A percentile compares a stretch with the other conserved stretches of the same genome.
phyloP scores from a whole-genome alignment of 2,329 filamentous ascomycete genomes.

The Pseudogymnoascus sp. region DNA sequence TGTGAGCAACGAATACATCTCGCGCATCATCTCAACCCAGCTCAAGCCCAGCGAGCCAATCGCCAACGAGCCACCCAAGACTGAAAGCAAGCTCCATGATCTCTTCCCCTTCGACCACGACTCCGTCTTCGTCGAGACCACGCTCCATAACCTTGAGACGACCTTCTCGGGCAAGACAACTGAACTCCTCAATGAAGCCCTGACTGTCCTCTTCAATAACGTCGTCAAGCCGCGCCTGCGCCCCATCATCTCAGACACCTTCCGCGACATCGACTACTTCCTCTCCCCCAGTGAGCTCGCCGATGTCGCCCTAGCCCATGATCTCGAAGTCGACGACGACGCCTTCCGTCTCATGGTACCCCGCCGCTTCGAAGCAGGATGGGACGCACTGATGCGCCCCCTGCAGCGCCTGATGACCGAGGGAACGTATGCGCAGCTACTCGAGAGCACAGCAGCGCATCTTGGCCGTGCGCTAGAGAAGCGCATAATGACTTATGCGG shows the following conservation, averaged over 20 bases:
- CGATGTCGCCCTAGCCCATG: slow-evolving; percentile 44
- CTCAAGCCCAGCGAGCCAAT: slow-evolving; percentile 38
- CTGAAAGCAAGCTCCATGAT: slow-evolving; percentile 40
- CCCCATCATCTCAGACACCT: slow-evolving; percentile 77
- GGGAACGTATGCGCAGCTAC: slow-evolving; percentile 65
- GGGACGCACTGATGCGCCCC: slow-evolving; percentile 78
- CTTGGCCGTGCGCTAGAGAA: slow-evolving; percentile 78
- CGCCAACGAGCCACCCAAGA: slow-evolving; percentile 20
- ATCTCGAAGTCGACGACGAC: slow-evolving; percentile 38
- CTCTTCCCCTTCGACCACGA: slow-evolving; percentile 78
- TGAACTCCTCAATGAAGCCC: slow-evolving; percentile 75
- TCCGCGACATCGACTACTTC: slow-evolving; percentile 84
- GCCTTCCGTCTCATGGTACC: slow-evolving; percentile 59
- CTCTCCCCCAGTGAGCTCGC: slow-evolving; percentile 53
- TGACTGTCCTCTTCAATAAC: slow-evolving; percentile 78
- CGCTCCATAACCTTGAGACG: slow-evolving; percentile 59
- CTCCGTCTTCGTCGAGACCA: slow-evolving; percentile 56
- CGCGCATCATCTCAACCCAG: slow-evolving; percentile 69
- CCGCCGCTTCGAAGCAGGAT: slow-evolving; percentile 72
- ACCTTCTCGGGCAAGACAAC: slow-evolving; percentile 69
- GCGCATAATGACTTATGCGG: slow-evolving; percentile 71
- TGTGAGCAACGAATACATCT: slow-evolving; percentile 81
- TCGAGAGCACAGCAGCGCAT: slow-evolving; percentile 65
- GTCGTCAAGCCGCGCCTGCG: slow-evolving; percentile 79
- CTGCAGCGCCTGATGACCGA: slow-evolving; percentile 77